Evolutionary conservation across 192 early-diverging fungal species (phyloP).

Genomic region (Spizellomyces sp.): DNA sequence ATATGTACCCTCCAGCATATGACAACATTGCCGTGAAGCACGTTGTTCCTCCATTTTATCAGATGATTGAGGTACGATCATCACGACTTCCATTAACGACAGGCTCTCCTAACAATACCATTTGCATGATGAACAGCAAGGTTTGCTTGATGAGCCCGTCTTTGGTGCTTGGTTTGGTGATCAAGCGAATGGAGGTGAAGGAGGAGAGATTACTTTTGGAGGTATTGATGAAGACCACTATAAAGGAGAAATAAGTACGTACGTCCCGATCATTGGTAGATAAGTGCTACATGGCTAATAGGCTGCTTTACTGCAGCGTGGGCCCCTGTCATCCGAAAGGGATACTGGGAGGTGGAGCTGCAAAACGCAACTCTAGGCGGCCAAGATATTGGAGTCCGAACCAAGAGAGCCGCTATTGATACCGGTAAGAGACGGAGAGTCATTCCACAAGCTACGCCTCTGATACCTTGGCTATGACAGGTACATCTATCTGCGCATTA

Average conservation of each 20-base stretch:
- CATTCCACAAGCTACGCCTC: background rate
- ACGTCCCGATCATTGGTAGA: background rate
- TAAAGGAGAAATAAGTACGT: conserved; percentile 51
- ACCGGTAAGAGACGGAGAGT: conserved; percentile 9
- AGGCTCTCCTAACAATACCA: background rate
- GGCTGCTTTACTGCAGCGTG: conserved; percentile 48
- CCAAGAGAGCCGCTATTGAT: conserved; percentile 37
- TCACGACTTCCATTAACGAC: background rate
- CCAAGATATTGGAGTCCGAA: conserved; percentile 50
- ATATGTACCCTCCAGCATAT: conserved; percentile 15
- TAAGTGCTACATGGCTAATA: background rate
- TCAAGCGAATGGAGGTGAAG: conserved; percentile 64
- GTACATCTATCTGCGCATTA: conserved; percentile 81
- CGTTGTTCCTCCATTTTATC: conserved; percentile 94
- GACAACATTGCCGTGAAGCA: conserved; percentile 80
- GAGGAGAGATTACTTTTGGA: conserved; percentile 91
- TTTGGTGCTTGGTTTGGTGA: conserved; percentile 90
- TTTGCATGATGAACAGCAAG: conserved; percentile 40
- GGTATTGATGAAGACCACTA: conserved; percentile 78
- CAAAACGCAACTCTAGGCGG: conserved; percentile 78
- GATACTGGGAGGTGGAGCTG: conserved; percentile 96
- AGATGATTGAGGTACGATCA: conserved; percentile 69
- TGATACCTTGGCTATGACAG: background rate
- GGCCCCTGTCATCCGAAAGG: conserved; percentile 87
- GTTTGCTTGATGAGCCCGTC: conserved; percentile 78